Evolutionary conservation across 495 filamentous ascomycete species (phyloP), one percentile per base, ranked within the genome.

Genomic region (Darksidea phi): DNA sequence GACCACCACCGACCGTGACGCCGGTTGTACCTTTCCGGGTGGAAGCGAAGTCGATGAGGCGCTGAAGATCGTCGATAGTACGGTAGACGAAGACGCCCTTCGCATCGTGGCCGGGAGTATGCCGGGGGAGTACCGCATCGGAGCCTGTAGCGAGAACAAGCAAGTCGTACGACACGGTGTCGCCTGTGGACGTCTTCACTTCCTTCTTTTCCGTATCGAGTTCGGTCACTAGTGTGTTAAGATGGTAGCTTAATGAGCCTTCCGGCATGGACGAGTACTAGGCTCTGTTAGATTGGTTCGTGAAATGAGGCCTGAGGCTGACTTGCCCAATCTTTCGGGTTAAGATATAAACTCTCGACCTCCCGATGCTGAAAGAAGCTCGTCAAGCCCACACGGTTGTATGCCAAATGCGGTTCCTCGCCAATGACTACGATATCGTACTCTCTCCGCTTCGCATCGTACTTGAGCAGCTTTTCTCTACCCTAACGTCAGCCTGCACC

Each of bases 321-420:
- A 74, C 84, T 66, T 72, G 91, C 89, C 93, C 93, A 97, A 84
- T 92, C 88, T 61, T 82, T 77, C 0, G 91, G 89, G 67, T 96
- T 95, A 24, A 97, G 79, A 66, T 96, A 96, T 42, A 97, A 71
- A 68, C 94, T 90, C 74, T 95, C 90, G 15, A 95, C 87, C 61
- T 90, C 84, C 59, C 93, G 83, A 74, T 96, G 91, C 67, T 90
- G 86, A 68, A 97, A 97, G 77, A 91, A 97, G 38, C 85, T 88
- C 6, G 91, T 96, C 38, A 97, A 79, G n/a, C 93, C 93, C 20
- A 97, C 93, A 48, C 93, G 88, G 69, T 97, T 97, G 74, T 97
- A 97, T 1, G 93, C 93, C 60, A 96, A 75, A 75, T 97, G 88
- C 0, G 87, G 76, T 71, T 97, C 93, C 69, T 97, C 93, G 69